Conservation (phyloP, 2,329 filamentous ascomycete species). For the Penicillium sp. region DNA sequence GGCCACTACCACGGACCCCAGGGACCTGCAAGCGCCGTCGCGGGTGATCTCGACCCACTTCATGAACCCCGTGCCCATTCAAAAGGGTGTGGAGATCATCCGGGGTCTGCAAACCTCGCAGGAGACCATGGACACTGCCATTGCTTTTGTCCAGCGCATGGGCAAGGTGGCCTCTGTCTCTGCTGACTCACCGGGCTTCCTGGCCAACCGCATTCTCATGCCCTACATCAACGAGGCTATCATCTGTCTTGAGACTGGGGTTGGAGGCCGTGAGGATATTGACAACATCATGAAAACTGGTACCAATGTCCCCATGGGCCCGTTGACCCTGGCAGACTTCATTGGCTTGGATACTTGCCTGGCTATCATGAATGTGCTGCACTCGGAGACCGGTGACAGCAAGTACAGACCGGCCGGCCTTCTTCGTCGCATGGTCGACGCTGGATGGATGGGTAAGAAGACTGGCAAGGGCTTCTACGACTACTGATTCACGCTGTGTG, state of each 20-base stretch:
- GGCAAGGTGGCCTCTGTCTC: slow-evolving; percentile 88
- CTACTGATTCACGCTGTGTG: slow-evolving; percentile 56
- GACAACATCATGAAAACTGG: slow-evolving; percentile 99
- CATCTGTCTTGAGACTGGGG: slow-evolving; percentile 90
- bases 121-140: slow-evolving; percentile 76
- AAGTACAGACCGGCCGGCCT: slow-evolving; percentile 92
- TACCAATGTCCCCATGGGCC: slow-evolving; percentile 98
- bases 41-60: slow-evolving; percentile 96
- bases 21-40: slow-evolving; percentile 76
- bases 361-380: slow-evolving; percentile 93
- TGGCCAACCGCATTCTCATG: slow-evolving; percentile 97
- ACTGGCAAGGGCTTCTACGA: slow-evolving; percentile 94
- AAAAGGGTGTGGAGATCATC: slow-evolving; percentile 98
- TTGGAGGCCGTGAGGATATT: slow-evolving; percentile 87
- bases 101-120: slow-evolving; percentile 87
- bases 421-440: slow-evolving; percentile 93
- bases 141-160: slow-evolving; percentile 87
- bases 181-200: slow-evolving; percentile 87
- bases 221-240: slow-evolving; percentile 99
- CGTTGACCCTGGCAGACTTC: slow-evolving; percentile 90
- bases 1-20: slow-evolving; percentile 75
- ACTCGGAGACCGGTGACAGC: slow-evolving; percentile 87
- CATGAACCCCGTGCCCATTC: slow-evolving; percentile 97
- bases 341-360: slow-evolving; percentile 96
- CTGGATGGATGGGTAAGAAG: slow-evolving; percentile 98